These are phyloP conservation scores for Sphagnum magellanicum DNA, from an alignment of 228 moss, liverwort and hornwort species.

Conservation along the genomic window DNA sequence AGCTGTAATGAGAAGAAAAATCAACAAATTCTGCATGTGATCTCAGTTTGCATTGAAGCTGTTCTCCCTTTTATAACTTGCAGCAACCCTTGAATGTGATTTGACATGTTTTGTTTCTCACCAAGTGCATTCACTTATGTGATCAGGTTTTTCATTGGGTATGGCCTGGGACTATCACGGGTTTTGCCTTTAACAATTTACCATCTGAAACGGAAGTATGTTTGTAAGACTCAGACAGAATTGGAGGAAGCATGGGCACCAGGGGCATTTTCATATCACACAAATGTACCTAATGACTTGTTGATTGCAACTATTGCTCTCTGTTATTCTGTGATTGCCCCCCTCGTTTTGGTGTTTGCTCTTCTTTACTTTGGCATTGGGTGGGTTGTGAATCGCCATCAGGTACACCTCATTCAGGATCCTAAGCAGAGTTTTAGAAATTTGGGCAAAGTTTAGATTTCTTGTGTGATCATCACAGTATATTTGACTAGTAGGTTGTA, in stretches of 20 bases:
- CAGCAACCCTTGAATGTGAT: background rate
- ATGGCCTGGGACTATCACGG: constrained; percentile 43
- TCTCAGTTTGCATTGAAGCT: background rate
- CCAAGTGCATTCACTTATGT: background rate
- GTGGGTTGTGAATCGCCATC: constrained; percentile 73
- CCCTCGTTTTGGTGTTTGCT: constrained; percentile 53
- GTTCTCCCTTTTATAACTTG: background rate
- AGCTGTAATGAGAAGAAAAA: background rate
- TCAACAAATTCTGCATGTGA: background rate
- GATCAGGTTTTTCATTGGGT: constrained; percentile 53
- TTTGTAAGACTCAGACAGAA: constrained; percentile 70
- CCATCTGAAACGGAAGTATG: constrained; percentile 43
- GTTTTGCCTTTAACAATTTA: constrained; percentile 39
- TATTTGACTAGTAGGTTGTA: too few relatives aligned
- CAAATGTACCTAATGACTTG: constrained; percentile 62
- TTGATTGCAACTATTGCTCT: constrained; percentile 71
- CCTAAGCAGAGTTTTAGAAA: too few relatives aligned
- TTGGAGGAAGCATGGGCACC: constrained; percentile 70
- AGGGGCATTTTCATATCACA: constrained; percentile 56
- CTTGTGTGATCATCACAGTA: too few relatives aligned
- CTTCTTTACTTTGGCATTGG: constrained; percentile 74
- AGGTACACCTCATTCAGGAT: constrained; percentile 30
- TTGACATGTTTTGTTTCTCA: background rate
- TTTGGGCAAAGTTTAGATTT: too few relatives aligned
- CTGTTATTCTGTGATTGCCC: constrained; percentile 70